phyloP scores from a whole-genome alignment of 345 rosid species.

The Arabis alpina region DNA sequence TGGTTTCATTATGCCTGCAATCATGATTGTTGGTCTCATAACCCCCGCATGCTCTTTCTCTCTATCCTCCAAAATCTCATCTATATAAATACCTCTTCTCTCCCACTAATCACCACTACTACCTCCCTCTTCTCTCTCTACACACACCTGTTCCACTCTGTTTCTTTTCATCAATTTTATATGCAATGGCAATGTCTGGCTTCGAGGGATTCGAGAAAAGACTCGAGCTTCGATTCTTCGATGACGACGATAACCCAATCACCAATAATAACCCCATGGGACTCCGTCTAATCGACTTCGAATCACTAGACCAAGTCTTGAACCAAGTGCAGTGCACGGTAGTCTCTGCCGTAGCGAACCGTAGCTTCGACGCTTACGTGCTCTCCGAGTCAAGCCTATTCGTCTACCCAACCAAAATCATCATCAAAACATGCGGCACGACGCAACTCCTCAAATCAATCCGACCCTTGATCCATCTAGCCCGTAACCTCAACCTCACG shows the following conservation, averaged over 20 bases:
- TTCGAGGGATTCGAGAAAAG: constrained; percentile 99
- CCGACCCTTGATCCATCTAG: constrained; percentile 72
- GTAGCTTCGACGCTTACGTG: constrained; percentile 82
- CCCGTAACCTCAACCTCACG: constrained; percentile 63
- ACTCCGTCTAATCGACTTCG: constrained; percentile 74
- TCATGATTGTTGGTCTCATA: constrained; percentile 98
- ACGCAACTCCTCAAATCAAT: constrained; percentile 92
- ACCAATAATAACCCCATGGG: constrained; percentile 48
- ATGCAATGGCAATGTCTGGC: constrained; percentile 85
- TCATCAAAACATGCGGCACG: constrained; percentile 99
- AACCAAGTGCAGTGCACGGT: constrained; percentile 91
- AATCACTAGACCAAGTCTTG: constrained; percentile 63
- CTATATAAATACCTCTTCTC: constrained; percentile 50
- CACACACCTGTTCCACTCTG: constrained; percentile 7
- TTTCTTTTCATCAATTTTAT: constrained; percentile 6
- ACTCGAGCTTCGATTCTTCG: constrained; percentile 84
- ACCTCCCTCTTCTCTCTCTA: constrained; percentile 44
- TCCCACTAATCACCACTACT: constrained; percentile 32
- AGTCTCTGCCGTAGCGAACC: constrained; percentile 91
- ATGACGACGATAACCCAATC: constrained; percentile 45
- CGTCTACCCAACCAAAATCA: constrained; percentile 90
- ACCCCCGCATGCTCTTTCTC: constrained; percentile 93
- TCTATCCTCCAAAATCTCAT: constrained; percentile 44
- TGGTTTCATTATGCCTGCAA: constrained; percentile 89
- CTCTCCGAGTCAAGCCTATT: constrained; percentile 95